phyloP scores from a whole-genome alignment of 306 rosid genomes.

The Ammopiptanthus mongolicus region DNA sequence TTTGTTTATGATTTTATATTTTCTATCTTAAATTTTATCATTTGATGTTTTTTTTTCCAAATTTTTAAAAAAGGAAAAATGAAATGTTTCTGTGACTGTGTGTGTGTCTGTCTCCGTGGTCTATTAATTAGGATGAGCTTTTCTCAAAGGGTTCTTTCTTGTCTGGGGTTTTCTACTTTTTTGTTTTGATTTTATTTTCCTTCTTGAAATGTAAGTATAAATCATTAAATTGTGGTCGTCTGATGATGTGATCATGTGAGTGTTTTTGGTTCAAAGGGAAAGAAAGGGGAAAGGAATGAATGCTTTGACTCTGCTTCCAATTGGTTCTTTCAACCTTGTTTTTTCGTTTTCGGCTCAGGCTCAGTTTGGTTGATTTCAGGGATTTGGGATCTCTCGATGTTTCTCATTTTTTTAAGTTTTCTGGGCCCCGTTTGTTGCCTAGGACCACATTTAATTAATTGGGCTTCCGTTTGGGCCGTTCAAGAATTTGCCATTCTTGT shows the following conservation, averaged over 20 bases:
- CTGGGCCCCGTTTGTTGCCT: slow-evolving; percentile 10
- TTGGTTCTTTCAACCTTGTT: neutral
- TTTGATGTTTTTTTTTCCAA: neutral
- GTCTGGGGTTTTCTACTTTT: slow-evolving; percentile 14
- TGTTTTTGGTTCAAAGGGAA: neutral
- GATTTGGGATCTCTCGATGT: slow-evolving; percentile 12
- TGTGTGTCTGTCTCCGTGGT: neutral
- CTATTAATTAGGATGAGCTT: slow-evolving; percentile 36
- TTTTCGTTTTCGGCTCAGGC: neutral
- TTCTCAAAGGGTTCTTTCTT: slow-evolving; percentile 18
- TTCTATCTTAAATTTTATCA: neutral
- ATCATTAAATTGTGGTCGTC: neutral
- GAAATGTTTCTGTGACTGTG: slow-evolving; percentile 12
- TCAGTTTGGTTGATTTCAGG: slow-evolving; percentile 25
- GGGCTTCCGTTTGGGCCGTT: neutral
- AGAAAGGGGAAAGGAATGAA: neutral
- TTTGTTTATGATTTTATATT: neutral
- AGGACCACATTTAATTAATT: neutral
- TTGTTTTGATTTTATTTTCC: neutral
- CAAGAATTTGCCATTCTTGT: neutral
- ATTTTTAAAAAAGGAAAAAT: neutral
- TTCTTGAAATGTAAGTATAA: neutral
- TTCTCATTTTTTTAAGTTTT: slow-evolving; percentile 6
- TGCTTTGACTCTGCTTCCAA: slow-evolving; percentile 9
- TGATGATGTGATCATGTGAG: neutral